A percentile compares a stretch with the other conserved stretches of the same genome.
phyloP scores from a whole-genome alignment of 495 filamentous ascomycete species.

The Jackrogersella minutella region DNA sequence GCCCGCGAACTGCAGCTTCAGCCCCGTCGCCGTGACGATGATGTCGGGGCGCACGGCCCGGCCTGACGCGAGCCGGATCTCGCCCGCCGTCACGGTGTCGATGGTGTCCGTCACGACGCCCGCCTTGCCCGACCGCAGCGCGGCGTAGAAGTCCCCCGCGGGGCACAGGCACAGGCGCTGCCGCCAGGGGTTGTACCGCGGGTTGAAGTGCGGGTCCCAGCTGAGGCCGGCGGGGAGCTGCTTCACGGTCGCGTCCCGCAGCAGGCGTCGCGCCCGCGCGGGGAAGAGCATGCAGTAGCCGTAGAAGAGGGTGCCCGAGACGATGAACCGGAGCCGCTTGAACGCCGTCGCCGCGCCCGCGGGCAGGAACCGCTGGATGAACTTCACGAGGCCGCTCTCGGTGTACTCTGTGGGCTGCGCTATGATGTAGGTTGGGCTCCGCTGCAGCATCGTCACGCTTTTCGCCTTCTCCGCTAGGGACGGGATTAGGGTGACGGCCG shows the following conservation, averaged over 20 bases:
- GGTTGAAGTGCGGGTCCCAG: constrained; percentile 73
- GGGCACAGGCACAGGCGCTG: constrained; percentile 77
- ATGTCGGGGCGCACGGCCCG: constrained; percentile 70
- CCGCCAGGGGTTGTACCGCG: constrained; percentile 75
- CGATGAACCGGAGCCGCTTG: neutral
- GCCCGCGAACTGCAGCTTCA: constrained; percentile 43
- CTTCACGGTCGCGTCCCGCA: constrained; percentile 51
- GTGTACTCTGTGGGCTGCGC: constrained; percentile 49
- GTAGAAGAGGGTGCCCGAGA: neutral
- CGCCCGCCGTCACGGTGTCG: constrained; percentile 64
- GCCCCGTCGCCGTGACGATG: constrained; percentile 78
- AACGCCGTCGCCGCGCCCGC: constrained; percentile 51
- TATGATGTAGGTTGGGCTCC: constrained; percentile 66
- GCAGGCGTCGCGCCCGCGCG: constrained; percentile 50
- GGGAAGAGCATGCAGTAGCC: constrained; percentile 59
- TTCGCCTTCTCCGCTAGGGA: constrained; percentile 56
- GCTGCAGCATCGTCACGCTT: constrained; percentile 64
- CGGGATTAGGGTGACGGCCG: constrained; percentile 64
- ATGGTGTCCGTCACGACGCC: constrained; percentile 73
- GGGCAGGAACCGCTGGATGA: constrained; percentile 50
- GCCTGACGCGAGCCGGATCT: constrained; percentile 61
- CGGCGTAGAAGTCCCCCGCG: constrained; percentile 75
- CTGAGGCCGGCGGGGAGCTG: constrained; percentile 65
- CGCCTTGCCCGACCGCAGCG: constrained; percentile 63
- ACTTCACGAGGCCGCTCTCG: constrained; percentile 52